Evolutionary conservation across 768 basidiomycete species (phyloP).

Genomic region (Rhodotorula sphaerocarpa): DNA sequence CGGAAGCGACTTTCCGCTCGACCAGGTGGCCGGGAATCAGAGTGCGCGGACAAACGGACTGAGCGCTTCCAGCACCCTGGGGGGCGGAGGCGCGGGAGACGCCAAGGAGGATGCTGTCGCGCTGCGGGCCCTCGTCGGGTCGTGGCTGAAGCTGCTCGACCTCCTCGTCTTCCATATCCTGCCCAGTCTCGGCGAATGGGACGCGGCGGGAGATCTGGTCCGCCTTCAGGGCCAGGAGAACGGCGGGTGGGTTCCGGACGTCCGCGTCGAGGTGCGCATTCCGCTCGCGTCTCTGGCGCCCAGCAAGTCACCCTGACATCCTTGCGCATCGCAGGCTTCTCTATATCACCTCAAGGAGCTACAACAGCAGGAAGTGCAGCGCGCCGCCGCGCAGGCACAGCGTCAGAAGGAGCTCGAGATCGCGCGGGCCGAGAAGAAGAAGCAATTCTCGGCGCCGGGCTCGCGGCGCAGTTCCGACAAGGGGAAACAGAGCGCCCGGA

Average conservation of each 20-base stretch:
- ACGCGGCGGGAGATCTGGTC: constrained; percentile 30
- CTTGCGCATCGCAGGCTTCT: background rate
- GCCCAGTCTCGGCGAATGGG: constrained; percentile 30
- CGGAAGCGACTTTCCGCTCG: constrained; percentile 6
- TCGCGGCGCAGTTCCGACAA: constrained; percentile 2
- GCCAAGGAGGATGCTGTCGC: background rate
- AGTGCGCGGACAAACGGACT: background rate
- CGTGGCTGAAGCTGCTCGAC: constrained; percentile 29
- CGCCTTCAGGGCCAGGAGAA: constrained; percentile 26
- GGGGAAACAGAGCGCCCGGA: constrained; percentile 10
- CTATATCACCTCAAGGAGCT: constrained; percentile 12
- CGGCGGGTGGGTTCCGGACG: constrained; percentile 31
- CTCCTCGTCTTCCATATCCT: constrained; percentile 24
- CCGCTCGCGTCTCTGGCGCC: background rate
- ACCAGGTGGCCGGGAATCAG: background rate
- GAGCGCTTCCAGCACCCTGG: constrained; percentile 6
- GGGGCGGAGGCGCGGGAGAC: background rate
- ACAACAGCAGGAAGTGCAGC: constrained; percentile 1
- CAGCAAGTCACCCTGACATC: background rate
- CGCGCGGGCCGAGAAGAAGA: constrained; percentile 5
- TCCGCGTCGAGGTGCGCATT: constrained; percentile 28
- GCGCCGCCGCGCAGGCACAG: background rate
- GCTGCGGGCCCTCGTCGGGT: constrained; percentile 7
- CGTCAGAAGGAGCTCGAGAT: constrained; percentile 20
- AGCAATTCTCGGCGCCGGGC: background rate